Evolutionary conservation across 257 asterid genomes (phyloP), one percentile per base, ranked within the genome.

Genomic region (Linderniella brevidens): DNA sequence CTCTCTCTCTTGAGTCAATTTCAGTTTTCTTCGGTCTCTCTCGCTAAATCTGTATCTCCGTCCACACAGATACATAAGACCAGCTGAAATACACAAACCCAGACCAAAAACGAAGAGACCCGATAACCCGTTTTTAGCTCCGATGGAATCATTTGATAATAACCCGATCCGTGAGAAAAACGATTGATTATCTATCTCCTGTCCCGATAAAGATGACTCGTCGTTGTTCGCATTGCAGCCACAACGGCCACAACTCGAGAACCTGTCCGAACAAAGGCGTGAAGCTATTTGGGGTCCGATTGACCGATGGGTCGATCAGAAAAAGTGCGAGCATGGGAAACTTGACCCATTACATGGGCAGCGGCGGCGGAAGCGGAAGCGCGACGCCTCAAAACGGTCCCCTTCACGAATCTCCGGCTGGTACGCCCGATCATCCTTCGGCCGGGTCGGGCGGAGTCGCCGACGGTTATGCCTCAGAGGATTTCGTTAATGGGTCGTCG

Each of bases 301-400:
- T 90, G 76, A 90, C 92, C 16, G 99, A 90, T 72, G 99, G 96
- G 53, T 81, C 75, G 77, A 90, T 90, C 72, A 75, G 99, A 39
- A 90, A 90, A 73, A 85, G 99, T 62, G 96, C 92, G 0, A 90
- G 96, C 75, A 90, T 90, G 99, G 99, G 99, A 39, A 90, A 85
- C 52, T 72, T 90, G 82, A 67, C 92, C 69, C 96, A 85, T 58
- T 90, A 71, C 49, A 73, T 58, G 78, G 76, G 71, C 17, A 55
- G 64, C 17, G 67, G 71, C 11, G 50, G 64, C 29, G 74, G 79
- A 25, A 25, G 77, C 46, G 92, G 82, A 19, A 56, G 75, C 35
- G 65, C 67, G 42, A 73, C 92, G 4, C 73, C 86, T 13, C 50
- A 52, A 15, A 81, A 77, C 57, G 92, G 87, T 40, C 58, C 47